Evolutionary conservation across 352 stramenopile species (phyloP), one percentile per base, ranked within the genome.

Genomic region (Globisporangium okanoganense): DNA sequence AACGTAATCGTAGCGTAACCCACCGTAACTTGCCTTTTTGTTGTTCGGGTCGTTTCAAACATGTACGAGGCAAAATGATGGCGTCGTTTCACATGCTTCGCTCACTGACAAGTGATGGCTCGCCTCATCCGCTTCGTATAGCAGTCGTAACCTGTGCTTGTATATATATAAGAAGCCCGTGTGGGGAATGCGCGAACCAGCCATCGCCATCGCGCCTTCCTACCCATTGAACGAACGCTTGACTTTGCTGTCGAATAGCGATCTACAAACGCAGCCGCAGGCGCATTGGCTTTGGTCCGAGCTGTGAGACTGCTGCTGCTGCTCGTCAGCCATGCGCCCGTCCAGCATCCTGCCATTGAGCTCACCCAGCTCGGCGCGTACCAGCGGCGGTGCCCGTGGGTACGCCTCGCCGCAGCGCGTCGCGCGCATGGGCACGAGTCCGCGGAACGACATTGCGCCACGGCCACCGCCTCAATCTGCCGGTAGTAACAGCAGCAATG

Each of bases 361-460:
- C 16, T 57, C 47, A 9, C 58, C 47, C 27, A 53, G 20, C 20
- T 53, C 58, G 13, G n/a, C n/a, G 7, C 58, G 58, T 25, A 25
- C 9, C 2, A 53, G 47, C 24, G 14, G 41, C 24, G 50, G 45
- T 18, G 9, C 16, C 18, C 57, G 47, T 5, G 53, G 52, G 10
- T 66, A 66, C 16, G 51, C 58, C 5, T 60, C 58, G 33, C 58
- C 61, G 24, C 10, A 40, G 13, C 62, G 51, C 16, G 43, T 51
- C 1, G 47, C 53, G 13, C 58, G 53, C 22, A 54, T 49, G 20
- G 50, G 18, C 9, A 62, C 66, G 31, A 80, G 71, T 52, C 69
- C 73, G n/a, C 70, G 69, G n/a, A 71, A 63, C 49, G 64, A 73
- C 20, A 33, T 62, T 9, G 45, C 48, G 7, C 64, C 67, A 31